Conservation (phyloP, 176 grass and related monocot species). For the Avena sativa region DNA sequence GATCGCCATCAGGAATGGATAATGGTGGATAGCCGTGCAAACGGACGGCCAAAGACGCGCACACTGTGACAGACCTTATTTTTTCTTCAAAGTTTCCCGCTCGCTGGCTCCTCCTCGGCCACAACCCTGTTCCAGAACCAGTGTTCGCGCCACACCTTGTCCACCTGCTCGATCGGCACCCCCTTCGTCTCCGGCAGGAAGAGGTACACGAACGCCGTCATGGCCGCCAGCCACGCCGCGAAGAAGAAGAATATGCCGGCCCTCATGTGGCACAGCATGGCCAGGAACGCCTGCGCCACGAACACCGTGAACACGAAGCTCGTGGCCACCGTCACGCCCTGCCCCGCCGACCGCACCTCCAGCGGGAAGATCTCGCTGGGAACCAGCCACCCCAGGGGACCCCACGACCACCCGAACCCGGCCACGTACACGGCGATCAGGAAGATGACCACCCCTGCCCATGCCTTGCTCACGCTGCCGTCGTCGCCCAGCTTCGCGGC, state of each 20-base stretch:
- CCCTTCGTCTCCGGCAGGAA: conserved; percentile 70
- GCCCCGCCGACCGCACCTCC: conserved; percentile 67
- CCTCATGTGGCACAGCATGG: conserved; percentile 66
- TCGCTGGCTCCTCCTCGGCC: neutral
- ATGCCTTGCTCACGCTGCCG: conserved; percentile 32
- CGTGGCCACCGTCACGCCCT: conserved; percentile 58
- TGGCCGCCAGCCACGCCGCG: conserved; percentile 61
- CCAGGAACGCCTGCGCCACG: conserved; percentile 61
- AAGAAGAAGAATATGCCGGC: conserved; percentile 75
- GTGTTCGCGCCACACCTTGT: conserved; percentile 56
- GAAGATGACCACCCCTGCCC: conserved; percentile 42
- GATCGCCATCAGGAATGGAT: no score
- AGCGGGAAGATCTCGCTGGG: conserved; percentile 80
- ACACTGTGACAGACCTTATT: neutral
- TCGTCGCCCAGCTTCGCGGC: conserved; percentile 43
- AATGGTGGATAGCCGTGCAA: neutral
- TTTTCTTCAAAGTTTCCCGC: conserved; percentile 30
- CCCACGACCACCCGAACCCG: conserved; percentile 78
- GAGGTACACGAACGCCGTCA: conserved; percentile 64
- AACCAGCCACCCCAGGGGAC: conserved; percentile 66
- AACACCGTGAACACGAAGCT: conserved; percentile 58
- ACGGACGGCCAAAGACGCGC: neutral
- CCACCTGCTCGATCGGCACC: conserved; percentile 69
- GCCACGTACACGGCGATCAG: conserved; percentile 72
- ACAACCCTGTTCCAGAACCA: conserved; percentile 68